Base-by-base conservation (phyloP, 257 asterid species). In the Solanum acaule region DNA sequence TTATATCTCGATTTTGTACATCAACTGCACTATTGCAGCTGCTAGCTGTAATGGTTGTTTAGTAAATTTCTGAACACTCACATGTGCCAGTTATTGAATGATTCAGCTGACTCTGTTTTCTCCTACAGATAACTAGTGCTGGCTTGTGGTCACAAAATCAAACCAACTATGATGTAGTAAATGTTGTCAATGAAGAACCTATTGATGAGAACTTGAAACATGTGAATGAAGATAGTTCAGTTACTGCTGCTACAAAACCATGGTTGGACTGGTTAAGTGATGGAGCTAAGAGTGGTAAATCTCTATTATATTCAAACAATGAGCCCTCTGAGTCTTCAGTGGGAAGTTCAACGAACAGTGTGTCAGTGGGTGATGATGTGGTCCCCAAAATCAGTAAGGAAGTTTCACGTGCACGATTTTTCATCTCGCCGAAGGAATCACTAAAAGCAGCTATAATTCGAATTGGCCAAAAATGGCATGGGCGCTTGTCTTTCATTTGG, bases 391-490 rank as follows among this genome's bases (percentile, higher is more conserved):
- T 52, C 86, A 91, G 89, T 91, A 95, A 92, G 89, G 96, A 96
- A n/a, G 93, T 68, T 52, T 89, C 93, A 73, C 95, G 90, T 76
- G 86, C 89, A 91, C 94, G 94, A 89, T 91, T 96, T 92, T 91
- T 91, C 83, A 42, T 88, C 84, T 97, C 98, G 4, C 97, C 95
- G 38, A 95, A 93, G 90, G 98, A 97, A 91, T 95, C 98, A 84
- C 94, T 97, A 27, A 96, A 94, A 91, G 96, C 96, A 78, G 98
- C 96, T 33, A 91, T 97, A 59, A 59, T 92, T 87, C 96, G 85
- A 89, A 90, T 95, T 84, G 96, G 95, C 79, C 93, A 91, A 91
- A 97, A 92, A 94, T 97, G 98, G 99, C 95, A 94, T 87, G 94
- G 98, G 72, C 98, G 99, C 76, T 73, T 95, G 89, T 94, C 96